A percentile compares a stretch with the other conserved stretches of the same genome.
These are phyloP conservation scores for Austroboletus niveus DNA, from an alignment of 1,284 basidiomycete genomes.

Conservation along the genomic window DNA sequence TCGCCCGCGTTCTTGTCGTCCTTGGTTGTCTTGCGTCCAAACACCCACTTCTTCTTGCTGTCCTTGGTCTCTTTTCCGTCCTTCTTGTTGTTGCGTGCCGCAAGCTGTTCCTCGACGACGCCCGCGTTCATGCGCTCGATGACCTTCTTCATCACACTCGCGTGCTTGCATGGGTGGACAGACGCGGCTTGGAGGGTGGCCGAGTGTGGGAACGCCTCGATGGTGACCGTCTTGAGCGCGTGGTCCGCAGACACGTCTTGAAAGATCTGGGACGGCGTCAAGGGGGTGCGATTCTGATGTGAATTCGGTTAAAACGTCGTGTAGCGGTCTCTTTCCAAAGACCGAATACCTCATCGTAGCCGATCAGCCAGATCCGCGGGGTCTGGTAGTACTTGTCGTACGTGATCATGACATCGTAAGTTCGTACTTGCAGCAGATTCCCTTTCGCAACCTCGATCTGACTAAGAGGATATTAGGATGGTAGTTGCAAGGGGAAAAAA, in stretches of 20 bases:
- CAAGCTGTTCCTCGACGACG: slow-evolving; percentile 75
- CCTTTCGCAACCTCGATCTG: slow-evolving; percentile 64
- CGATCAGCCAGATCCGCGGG: slow-evolving; percentile 91
- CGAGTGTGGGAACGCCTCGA: slow-evolving; percentile 96
- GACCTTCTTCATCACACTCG: slow-evolving; percentile 99
- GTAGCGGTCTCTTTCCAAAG: not conserved
- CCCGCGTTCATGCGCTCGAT: slow-evolving; percentile 97
- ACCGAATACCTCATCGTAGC: slow-evolving; percentile 81
- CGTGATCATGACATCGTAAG: slow-evolving; percentile 99
- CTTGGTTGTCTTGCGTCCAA: slow-evolving; percentile 64
- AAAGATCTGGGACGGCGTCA: slow-evolving; percentile 90
- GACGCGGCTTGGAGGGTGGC: slow-evolving; percentile 81
- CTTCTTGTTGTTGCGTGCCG: slow-evolving; percentile 46
- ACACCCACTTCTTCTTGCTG: slow-evolving; percentile 82
- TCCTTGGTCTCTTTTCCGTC: slow-evolving; percentile 54
- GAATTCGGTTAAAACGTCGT: not conserved
- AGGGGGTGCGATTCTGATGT: slow-evolving; percentile 75
- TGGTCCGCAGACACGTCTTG: slow-evolving; percentile 98
- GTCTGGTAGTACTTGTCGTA: slow-evolving; percentile 99
- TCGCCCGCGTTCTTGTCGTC: slow-evolving; percentile 43
- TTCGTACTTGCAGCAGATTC: slow-evolving; percentile 92
- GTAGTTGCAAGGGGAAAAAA: not conserved
- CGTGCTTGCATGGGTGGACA: slow-evolving; percentile 98
- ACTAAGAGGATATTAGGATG: slow-evolving; percentile 33
- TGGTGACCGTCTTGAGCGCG: slow-evolving; percentile 98